Evolutionary conservation across 2,329 filamentous ascomycete genomes (phyloP).

Genomic region (Thermoascus crustaceus): DNA sequence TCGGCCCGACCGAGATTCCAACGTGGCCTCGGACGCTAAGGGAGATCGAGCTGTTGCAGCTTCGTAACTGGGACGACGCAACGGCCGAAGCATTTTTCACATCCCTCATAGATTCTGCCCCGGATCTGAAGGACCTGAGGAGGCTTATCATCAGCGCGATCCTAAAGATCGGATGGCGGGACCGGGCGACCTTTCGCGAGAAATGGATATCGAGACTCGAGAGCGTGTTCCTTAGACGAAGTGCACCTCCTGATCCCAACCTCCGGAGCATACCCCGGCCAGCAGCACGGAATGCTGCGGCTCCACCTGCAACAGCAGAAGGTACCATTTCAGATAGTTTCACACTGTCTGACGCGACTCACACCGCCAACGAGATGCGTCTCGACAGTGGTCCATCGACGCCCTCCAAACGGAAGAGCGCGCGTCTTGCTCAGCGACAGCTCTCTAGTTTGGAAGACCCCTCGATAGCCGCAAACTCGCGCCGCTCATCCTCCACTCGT

Average conservation of each 20-base stretch:
- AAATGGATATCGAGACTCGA: constrained; percentile 67
- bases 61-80: constrained; percentile 64
- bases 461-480: background rate
- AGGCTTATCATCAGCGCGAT: constrained; percentile 66
- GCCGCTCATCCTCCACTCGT: too few species aligned
- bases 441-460: constrained; percentile 6
- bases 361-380: background rate
- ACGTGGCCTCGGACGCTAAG: constrained; percentile 69
- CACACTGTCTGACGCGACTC: constrained; percentile 9
- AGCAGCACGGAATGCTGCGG: constrained; percentile 5
- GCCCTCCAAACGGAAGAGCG: constrained; percentile 32
- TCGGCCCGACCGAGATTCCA: constrained; percentile 54
- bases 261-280: constrained; percentile 17
- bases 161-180: constrained; percentile 70
- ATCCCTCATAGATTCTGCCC: constrained; percentile 66
- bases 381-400: constrained; percentile 10
- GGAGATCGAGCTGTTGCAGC: constrained; percentile 64
- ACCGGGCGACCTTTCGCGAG: constrained; percentile 69
- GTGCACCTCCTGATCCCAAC: constrained; percentile 22
- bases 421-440: constrained; percentile 25
- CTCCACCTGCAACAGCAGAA: background rate
- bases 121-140: constrained; percentile 58
- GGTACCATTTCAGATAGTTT: constrained; percentile 3
- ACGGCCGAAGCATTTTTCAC: constrained; percentile 70
- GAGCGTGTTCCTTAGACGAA: constrained; percentile 36